These are phyloP conservation scores for Coprinopsis cinerea DNA, from an alignment of 768 basidiomycete genomes.

Conservation along the genomic window DNA sequence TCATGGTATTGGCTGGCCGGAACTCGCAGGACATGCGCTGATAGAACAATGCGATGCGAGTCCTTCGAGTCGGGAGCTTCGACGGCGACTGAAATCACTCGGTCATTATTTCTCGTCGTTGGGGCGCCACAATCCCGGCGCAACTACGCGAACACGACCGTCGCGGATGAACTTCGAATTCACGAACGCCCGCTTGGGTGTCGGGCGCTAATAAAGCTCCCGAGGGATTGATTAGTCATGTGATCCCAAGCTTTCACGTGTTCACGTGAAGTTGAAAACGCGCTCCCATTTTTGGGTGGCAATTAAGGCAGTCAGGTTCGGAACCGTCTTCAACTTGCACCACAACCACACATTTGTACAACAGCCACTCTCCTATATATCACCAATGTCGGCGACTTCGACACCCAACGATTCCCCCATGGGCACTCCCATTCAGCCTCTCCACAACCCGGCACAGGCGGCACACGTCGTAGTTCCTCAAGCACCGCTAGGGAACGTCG, in stretches of 20 bases:
- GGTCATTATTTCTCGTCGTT: too few relatives aligned
- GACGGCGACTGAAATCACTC: too few relatives aligned
- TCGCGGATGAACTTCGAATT: not conserved
- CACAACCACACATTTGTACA: not conserved
- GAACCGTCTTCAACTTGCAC: not conserved
- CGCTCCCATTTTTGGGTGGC: too few relatives aligned
- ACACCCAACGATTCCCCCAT: conserved; percentile 66
- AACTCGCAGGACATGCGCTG: not conserved
- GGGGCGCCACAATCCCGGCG: too few relatives aligned
- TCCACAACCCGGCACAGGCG: conserved; percentile 81
- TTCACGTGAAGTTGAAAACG: not conserved
- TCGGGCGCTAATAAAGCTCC: too few relatives aligned
- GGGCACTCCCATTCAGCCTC: conserved; percentile 62
- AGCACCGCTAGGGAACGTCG: conserved; percentile 67
- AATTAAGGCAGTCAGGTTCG: too few relatives aligned
- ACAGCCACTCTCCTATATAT: conserved; percentile 12
- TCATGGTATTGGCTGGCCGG: not conserved
- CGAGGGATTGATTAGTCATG: too few relatives aligned
- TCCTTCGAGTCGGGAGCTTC: too few relatives aligned
- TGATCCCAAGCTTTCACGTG: too few relatives aligned
- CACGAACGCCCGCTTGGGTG: too few relatives aligned
- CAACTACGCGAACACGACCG: too few relatives aligned
- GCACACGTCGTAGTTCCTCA: conserved; percentile 75
- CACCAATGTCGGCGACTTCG: conserved; percentile 46
- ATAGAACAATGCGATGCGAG: not conserved